Evolutionary conservation across 805 yeast species (phyloP).

Genomic region (Ogataea neopini): DNA sequence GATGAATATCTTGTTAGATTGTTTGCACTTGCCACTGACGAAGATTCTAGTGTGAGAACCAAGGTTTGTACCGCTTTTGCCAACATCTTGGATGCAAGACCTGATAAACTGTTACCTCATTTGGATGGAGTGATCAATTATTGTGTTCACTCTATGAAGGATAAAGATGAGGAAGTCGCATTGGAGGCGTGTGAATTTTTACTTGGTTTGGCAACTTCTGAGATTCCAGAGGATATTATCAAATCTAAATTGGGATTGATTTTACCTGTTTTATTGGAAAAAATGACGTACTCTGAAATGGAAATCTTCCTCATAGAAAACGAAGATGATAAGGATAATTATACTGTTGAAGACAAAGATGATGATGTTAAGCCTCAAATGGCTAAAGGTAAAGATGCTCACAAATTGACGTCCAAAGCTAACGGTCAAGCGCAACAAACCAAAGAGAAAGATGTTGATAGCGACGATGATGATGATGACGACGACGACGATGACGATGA

Average conservation of each 20-base stretch:
- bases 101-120: conserved; percentile 79
- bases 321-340: conserved; percentile 74
- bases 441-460: conserved; percentile 23
- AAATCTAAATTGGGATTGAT: conserved; percentile 59
- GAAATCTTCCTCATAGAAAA: conserved; percentile 65
- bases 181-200: conserved; percentile 93
- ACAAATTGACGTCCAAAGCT: conserved; percentile 29
- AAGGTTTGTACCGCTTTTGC: conserved; percentile 79
- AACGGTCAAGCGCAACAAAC: conserved; percentile 11
- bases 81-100: conserved; percentile 68
- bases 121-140: conserved; percentile 83
- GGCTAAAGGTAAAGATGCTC: conserved; percentile 60
- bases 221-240: conserved; percentile 56
- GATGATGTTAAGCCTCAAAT: conserved; percentile 86
- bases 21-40: conserved; percentile 68
- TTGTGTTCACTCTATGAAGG: conserved; percentile 75
- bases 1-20: conserved; percentile 66
- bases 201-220: conserved; percentile 67
- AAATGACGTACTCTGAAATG: conserved; percentile 87
- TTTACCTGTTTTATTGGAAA: conserved; percentile 73
- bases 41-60: conserved; percentile 59
- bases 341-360: conserved; percentile 73
- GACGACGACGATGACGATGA: conserved; percentile 76
- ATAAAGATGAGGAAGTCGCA: conserved; percentile 69
- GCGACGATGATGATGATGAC: conserved; percentile 55